Percentiles rank a stretch among this genome's conserved stretches.
These are phyloP conservation scores for Chlorociboria aeruginascens DNA, from an alignment of 495 filamentous ascomycete genomes.

Conservation along the genomic window DNA sequence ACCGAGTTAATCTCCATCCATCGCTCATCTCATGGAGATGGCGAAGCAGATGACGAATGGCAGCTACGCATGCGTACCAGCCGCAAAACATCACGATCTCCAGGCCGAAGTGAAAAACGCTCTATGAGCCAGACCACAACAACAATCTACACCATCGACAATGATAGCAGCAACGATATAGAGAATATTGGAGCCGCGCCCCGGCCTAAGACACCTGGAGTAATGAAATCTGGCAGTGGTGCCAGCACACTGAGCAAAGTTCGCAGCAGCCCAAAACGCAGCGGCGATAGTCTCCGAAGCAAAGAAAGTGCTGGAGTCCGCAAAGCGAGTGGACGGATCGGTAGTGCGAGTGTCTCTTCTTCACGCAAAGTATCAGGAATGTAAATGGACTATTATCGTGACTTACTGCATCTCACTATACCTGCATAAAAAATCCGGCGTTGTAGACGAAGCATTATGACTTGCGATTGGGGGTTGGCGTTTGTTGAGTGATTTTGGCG, in stretches of 20 bases:
- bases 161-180: slow-evolving; percentile 41
- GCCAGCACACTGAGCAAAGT: slow-evolving; percentile 64
- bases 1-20: slow-evolving; percentile 37
- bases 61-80: slow-evolving; percentile 57
- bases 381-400: slow-evolving; percentile 2
- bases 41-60: slow-evolving; percentile 69
- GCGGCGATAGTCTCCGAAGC: slow-evolving; percentile 35
- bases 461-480: slow-evolving; percentile 1
- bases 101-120: slow-evolving; percentile 33
- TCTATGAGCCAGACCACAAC: slow-evolving; percentile 52
- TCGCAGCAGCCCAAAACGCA: slow-evolving; percentile 45
- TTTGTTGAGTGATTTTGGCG: slow-evolving; percentile 3
- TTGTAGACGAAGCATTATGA: slow-evolving; percentile 19
- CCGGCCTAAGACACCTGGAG: slow-evolving; percentile 52
- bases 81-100: slow-evolving; percentile 37
- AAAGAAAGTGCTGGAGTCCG: slow-evolving; percentile 56
- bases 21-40: slow-evolving; percentile 37
- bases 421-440: slow-evolving; percentile 19
- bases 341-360: slow-evolving; percentile 46
- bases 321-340: slow-evolving; percentile 89
- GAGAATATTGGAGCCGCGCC: slow-evolving; percentile 36
- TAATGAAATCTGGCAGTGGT: slow-evolving; percentile 46
- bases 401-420: slow-evolving; percentile 10
- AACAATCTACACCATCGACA: slow-evolving; percentile 40
- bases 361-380: slow-evolving; percentile 19